A percentile compares a stretch with the other conserved stretches of the same genome.
These are phyloP conservation scores for Umbelopsis vinacea DNA, from an alignment of 192 early-diverging fungal genomes.

Conservation along the genomic window DNA sequence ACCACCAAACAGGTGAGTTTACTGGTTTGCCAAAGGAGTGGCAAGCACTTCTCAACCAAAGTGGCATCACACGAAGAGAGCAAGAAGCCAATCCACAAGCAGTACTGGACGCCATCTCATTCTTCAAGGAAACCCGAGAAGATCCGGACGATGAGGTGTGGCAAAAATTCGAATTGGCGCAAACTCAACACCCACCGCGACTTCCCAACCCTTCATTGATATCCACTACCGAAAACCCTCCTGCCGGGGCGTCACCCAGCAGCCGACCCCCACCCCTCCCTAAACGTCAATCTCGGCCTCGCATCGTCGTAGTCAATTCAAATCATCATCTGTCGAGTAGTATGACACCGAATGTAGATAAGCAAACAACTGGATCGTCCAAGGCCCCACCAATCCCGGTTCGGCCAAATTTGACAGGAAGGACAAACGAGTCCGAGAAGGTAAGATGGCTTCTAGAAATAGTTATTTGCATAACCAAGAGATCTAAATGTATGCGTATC, in stretches of 20 bases:
- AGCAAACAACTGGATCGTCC: neutral
- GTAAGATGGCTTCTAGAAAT: neutral
- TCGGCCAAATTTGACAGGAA: neutral
- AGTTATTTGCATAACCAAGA: neutral
- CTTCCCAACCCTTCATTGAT: conserved; percentile 14
- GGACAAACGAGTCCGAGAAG: neutral
- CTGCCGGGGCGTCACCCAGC: neutral
- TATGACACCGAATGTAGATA: neutral
- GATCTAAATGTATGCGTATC: neutral
- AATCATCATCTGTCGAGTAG: neutral
- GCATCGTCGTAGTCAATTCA: conserved; percentile 3
- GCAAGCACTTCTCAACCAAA: conserved; percentile 83
- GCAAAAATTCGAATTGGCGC: conserved; percentile 38
- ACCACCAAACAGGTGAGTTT: conserved; percentile 92
- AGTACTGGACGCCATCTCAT: conserved; percentile 7
- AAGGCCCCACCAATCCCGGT: neutral
- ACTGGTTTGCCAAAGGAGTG: conserved; percentile 91
- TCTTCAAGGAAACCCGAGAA: conserved; percentile 18
- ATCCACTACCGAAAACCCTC: neutral
- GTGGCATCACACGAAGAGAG: conserved; percentile 90
- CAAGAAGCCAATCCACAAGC: conserved; percentile 86
- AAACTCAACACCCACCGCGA: conserved; percentile 17
- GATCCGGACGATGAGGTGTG: conserved; percentile 38
- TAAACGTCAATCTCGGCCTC: neutral
- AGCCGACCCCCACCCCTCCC: neutral